Evolutionary conservation across 148 eudicot species (phyloP), one percentile per base, ranked within the genome.

Genomic region (Cornus controversa): DNA sequence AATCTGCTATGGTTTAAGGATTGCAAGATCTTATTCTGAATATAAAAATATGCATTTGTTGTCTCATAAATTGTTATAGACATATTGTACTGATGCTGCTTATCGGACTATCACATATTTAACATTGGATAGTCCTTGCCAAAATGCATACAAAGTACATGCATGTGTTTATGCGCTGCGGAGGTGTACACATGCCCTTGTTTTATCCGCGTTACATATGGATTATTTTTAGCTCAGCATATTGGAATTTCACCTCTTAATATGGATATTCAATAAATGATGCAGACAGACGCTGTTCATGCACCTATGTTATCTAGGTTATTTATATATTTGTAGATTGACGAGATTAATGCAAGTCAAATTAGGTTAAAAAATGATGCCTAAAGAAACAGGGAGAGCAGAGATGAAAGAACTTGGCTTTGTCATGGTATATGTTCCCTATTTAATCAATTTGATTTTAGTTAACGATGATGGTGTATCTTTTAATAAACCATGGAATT

Each of bases 361-460:
- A 60, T 68, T 25, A 57, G 60, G 15, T 26, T 42, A 70, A 42
- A 40, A 64, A 74, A 66, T 24, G 26, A 31, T 69, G 31, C 47
- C 47, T 60, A 63, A 69, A 69, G 66, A 74, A 69, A 69, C 60
- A 70, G 70, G 42, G 74, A 70, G 73, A 70, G 69, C 68, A 36
- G 62, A 58, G 42, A 29, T 25, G 23, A 8, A 28, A 2, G 6
- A 71, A 18, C 10, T 75, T 75, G 60, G 13, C 53, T 74, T 74
- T 74, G 6, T 18, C 2, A 42, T 40, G 57, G 16, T 16, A 16
- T 26, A 26, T 47, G 40, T 75, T 63, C 42, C 37, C 27, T 25
- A 29, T 14, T 24, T 40, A 15, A 27, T 36, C 27, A 11, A 5
- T 74, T 22, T 3, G 36, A 22, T 75, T 26, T n/a, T 36, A 24